These are phyloP conservation scores for Monosporascus sp. DNA, from an alignment of 2,329 filamentous ascomycete species.

Conservation along the genomic window DNA sequence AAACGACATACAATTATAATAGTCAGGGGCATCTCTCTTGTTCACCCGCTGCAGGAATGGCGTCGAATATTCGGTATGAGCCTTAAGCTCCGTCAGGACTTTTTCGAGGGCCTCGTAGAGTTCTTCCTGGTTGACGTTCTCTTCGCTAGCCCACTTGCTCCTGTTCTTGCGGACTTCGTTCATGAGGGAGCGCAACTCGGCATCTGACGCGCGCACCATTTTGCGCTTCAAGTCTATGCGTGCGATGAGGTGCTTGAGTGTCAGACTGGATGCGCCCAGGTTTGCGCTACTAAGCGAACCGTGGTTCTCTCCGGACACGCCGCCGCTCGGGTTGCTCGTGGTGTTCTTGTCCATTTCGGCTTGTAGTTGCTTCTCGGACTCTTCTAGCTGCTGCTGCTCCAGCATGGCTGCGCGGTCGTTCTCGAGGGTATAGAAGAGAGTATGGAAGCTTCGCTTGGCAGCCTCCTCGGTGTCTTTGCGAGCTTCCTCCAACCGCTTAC, in stretches of 20 bases:
- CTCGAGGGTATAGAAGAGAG: conserved; percentile 90
- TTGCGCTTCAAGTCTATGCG: conserved; percentile 91
- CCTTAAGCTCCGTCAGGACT: conserved; percentile 93
- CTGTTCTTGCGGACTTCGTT: conserved; percentile 97
- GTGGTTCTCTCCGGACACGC: conserved; percentile 60
- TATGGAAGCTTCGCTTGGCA: conserved; percentile 86
- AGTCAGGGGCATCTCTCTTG: conserved; percentile 95
- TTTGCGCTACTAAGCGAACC: conserved; percentile 91
- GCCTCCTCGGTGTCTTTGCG: conserved; percentile 87
- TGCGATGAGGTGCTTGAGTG: conserved; percentile 93
- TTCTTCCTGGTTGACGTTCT: conserved; percentile 95
- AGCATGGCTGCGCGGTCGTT: conserved; percentile 95
- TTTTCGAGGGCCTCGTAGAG: conserved; percentile 96
- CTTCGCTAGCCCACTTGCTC: conserved; percentile 98
- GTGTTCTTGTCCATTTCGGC: conserved; percentile 79
- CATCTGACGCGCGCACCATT: conserved; percentile 85
- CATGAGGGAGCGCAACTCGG: conserved; percentile 86
- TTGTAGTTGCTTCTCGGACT: conserved; percentile 92
- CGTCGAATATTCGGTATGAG: conserved; percentile 95
- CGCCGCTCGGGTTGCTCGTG: conserved; percentile 44
- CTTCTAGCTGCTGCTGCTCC: conserved; percentile 93
- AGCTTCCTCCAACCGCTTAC: conserved; percentile 88
- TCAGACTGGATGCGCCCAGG: conserved; percentile 90
- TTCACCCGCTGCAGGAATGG: conserved; percentile 92
- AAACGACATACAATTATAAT: conserved; percentile 70